Conservation (phyloP, 495 filamentous ascomycete genomes). For the Evansstolkia leycettana region DNA sequence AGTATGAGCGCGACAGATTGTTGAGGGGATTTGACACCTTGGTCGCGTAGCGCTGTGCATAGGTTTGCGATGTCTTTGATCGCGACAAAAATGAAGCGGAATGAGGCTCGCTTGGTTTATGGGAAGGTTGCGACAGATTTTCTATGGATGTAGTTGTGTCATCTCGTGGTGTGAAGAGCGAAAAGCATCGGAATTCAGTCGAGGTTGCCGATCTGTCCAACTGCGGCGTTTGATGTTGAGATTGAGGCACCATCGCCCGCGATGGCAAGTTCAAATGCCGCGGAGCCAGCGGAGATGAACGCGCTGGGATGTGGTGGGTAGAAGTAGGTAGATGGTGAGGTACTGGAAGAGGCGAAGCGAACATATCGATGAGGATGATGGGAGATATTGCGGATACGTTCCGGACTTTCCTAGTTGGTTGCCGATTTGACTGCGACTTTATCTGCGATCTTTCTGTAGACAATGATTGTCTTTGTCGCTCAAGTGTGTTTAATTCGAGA, state of each 20-base stretch:
- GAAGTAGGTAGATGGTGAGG: constrained; percentile 33
- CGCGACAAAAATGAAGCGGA: constrained; percentile 1
- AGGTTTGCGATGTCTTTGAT: constrained; percentile 7
- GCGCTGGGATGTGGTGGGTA: constrained; percentile 37
- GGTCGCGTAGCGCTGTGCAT: constrained; percentile 17
- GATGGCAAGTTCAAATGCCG: constrained; percentile 13
- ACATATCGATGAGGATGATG: constrained; percentile 8
- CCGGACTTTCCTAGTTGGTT: no score
- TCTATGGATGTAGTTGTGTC: not conserved
- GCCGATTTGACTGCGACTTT: no score
- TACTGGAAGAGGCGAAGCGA: constrained; percentile 13
- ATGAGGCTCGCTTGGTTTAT: not conserved
- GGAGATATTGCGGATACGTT: constrained; percentile 4
- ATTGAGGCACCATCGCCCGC: constrained; percentile 13
- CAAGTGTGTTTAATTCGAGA: no score
- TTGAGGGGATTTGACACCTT: constrained; percentile 13
- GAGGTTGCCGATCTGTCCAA: no score
- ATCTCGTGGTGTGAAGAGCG: not conserved
- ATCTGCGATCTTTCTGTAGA: no score
- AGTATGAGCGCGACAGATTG: constrained; percentile 5
- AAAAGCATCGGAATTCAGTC: no score
- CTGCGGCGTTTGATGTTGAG: no score
- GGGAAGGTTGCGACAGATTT: not conserved
- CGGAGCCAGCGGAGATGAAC: constrained; percentile 39
- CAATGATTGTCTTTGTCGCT: no score